Base-by-base conservation (phyloP, 192 early-diverging fungal genomes). In the Backusella circina region DNA sequence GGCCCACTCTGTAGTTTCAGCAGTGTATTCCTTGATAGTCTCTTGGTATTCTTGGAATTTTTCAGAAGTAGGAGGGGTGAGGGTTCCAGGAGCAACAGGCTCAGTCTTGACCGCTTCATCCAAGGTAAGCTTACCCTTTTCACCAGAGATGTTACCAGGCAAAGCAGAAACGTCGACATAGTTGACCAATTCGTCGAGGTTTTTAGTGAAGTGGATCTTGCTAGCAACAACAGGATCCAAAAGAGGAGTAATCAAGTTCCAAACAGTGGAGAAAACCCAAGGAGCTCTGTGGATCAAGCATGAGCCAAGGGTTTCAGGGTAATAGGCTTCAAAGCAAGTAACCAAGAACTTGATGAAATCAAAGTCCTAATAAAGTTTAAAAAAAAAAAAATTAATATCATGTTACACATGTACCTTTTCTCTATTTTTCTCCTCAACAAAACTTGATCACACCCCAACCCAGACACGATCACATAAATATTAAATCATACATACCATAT, bases 191-290 rank as follows among this genome's bases (percentile, higher is more conserved):
- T 95, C 92, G 18, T 92, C 84, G 12, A 85, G 54, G 36, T 72
- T 81, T 7, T 88, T 86, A 4, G 90, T 88, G 76, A 98, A 97
- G 26, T 88, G 84, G 70, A 98, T 90, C 81, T 98, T 98, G 64
- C 86, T 83, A 33, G 91, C 95, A 9, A 98, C 96, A n/a, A 97
- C 93, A 28, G 96, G 95, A 76, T 98, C 96, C 23, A 98, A 86
- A 76, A 95, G 81, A 37, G 94, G 93, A 30, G 88, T 84, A 73
- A 97, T 91, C 37, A 96, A 77, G 65, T 87, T 91, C 96, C 96
- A 98, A 47, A 95, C 83, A 64, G 77, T 90, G 73, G 89, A 85
- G 79, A 97, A 97, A 32, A 97, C 86, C 91, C 95, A 97, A 31
- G 95, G 95, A 1, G 95, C 94, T 70, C 91, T 89, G 79, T 97